Conservation (phyloP, 2,329 filamentous ascomycete genomes). For the Neonectria hederae region DNA sequence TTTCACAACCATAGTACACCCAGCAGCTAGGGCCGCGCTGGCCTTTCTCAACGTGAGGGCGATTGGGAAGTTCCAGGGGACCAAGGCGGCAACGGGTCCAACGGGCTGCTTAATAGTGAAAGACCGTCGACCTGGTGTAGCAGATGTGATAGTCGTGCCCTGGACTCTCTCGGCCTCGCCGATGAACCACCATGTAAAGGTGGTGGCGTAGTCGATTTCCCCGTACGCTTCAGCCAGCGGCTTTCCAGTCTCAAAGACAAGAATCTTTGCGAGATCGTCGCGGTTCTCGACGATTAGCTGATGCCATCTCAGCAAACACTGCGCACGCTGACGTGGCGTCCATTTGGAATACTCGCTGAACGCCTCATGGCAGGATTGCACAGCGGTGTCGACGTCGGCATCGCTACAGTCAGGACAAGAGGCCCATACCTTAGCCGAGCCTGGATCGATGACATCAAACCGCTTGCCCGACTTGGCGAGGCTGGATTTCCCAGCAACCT, state of each 20-base stretch:
- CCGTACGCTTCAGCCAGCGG: constrained; percentile 62
- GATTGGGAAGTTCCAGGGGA: constrained; percentile 68
- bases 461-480: constrained; percentile 55
- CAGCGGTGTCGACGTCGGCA: constrained; percentile 51
- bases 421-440: constrained; percentile 60
- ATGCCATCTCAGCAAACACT: constrained; percentile 50
- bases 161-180: constrained; percentile 55
- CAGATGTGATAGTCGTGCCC: constrained; percentile 68
- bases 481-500: constrained; percentile 59
- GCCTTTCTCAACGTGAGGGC: constrained; percentile 60
- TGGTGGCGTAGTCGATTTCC: constrained; percentile 64
- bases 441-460: constrained; percentile 64
- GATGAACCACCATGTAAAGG: constrained; percentile 67
- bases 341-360: constrained; percentile 51
- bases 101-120: constrained; percentile 72
- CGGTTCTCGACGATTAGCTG: constrained; percentile 47
- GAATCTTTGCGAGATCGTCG: constrained; percentile 51
- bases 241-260: constrained; percentile 64
- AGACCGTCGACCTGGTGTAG: constrained; percentile 70
- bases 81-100: constrained; percentile 47
- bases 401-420: constrained; percentile 58
- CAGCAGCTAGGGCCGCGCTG: constrained; percentile 70
- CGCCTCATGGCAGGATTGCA: constrained; percentile 48
- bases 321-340: constrained; percentile 46
- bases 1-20: constrained; percentile 80